Percentiles rank a stretch among this genome's conserved stretches.
These are phyloP conservation scores for Penicillium bialowiezense DNA, from an alignment of 495 filamentous ascomycete species.

Conservation along the genomic window DNA sequence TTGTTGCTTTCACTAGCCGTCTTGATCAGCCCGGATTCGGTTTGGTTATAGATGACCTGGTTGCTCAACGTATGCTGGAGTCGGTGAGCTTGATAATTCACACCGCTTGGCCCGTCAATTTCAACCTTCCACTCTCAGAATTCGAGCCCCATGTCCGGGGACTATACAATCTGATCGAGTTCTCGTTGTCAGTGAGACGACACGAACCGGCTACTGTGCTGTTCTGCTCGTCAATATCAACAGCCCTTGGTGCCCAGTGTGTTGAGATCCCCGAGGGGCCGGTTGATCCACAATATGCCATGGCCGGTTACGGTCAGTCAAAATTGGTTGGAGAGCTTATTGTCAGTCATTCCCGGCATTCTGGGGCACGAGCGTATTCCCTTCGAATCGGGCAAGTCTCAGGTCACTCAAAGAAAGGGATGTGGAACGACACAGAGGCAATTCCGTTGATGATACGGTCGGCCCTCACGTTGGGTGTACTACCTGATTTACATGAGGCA, in stretches of 20 bases:
- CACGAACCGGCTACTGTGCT: conserved; percentile 44
- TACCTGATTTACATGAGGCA: conserved; percentile 44
- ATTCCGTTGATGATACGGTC: conserved; percentile 56
- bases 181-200: conserved; percentile 46
- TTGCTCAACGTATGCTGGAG: conserved; percentile 33
- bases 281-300: conserved; percentile 35
- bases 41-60: conserved; percentile 21
- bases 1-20: conserved; percentile 36
- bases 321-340: conserved; percentile 57
- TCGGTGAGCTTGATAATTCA: conserved; percentile 52
- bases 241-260: conserved; percentile 33
- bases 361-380: conserved; percentile 40
- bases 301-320: conserved; percentile 56
- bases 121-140: conserved; percentile 42
- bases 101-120: conserved; percentile 58
- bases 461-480: conserved; percentile 42
- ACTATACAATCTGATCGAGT: conserved; percentile 50
- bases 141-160: conserved; percentile 49
- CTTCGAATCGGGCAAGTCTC: conserved; percentile 62
- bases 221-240: conserved; percentile 54
- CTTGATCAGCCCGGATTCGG: conserved; percentile 44
- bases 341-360: conserved; percentile 34
- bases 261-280: conserved; percentile 41
- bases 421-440: conserved; percentile 60
- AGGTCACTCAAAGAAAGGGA: conserved; percentile 46